These are phyloP conservation scores for Aspergillus floridensis DNA, from an alignment of 2,329 filamentous ascomycete species.

Conservation along the genomic window DNA sequence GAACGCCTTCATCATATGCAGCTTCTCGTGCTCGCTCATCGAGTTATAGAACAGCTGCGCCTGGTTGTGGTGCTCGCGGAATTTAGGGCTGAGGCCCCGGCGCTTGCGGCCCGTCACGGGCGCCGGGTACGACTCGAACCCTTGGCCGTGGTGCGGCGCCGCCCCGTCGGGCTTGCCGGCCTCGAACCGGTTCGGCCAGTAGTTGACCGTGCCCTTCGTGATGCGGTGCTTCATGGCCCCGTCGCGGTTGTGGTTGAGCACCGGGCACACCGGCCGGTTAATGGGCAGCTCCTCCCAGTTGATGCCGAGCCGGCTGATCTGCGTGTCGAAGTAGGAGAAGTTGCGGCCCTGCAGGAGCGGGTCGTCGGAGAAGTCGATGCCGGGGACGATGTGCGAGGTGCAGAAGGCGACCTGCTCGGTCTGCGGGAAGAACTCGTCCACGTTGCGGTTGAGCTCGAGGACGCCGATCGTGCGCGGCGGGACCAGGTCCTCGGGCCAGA, in stretches of 20 bases:
- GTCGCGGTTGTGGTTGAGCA: slow-evolving; percentile 75
- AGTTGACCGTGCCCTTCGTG: slow-evolving; percentile 69
- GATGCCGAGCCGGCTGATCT: slow-evolving; percentile 66
- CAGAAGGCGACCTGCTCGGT: slow-evolving; percentile 82
- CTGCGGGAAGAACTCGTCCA: slow-evolving; percentile 78
- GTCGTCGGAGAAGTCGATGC: slow-evolving; percentile 73
- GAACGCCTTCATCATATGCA: slow-evolving; percentile 36
- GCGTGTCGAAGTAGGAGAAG: slow-evolving; percentile 53
- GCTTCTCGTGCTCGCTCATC: slow-evolving; percentile 33
- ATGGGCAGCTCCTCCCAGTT: slow-evolving; percentile 77
- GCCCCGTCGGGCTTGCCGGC: slow-evolving; percentile 58
- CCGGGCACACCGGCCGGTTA: slow-evolving; percentile 70
- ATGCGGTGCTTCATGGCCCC: slow-evolving; percentile 71
- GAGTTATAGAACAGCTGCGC: slow-evolving; percentile 37
- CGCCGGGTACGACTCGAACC: slow-evolving; percentile 65
- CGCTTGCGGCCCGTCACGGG: slow-evolving; percentile 69
- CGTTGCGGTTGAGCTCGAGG: slow-evolving; percentile 73
- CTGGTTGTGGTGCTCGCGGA: slow-evolving; percentile 45
- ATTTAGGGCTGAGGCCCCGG: slow-evolving; percentile 43
- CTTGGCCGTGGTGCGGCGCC: slow-evolving; percentile 56
- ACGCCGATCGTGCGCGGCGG: slow-evolving; percentile 76
- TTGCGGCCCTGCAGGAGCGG: slow-evolving; percentile 72
- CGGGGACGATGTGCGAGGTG: slow-evolving; percentile 74
- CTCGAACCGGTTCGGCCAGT: slow-evolving; percentile 72
- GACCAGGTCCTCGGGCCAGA: slow-evolving; percentile 76